Conservation (phyloP, 2,329 filamentous ascomycete species). For the Peltaster fructicola region DNA sequence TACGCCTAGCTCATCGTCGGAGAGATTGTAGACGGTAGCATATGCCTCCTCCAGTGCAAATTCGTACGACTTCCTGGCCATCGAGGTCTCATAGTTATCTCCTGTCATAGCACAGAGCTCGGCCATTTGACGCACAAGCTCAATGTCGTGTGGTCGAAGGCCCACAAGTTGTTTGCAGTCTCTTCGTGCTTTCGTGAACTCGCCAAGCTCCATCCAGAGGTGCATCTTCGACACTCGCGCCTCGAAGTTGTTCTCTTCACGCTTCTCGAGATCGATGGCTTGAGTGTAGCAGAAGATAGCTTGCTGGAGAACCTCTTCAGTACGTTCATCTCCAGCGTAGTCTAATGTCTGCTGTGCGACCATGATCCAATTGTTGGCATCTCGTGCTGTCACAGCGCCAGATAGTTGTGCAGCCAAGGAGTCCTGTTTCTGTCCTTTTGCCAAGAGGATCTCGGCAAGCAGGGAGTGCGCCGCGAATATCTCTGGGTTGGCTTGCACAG, state of each 20-base stretch:
- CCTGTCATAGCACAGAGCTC: conserved; percentile 27
- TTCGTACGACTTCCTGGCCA: conserved; percentile 26
- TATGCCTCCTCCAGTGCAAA: conserved; percentile 32
- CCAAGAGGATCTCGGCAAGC: conserved; percentile 39
- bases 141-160: conserved; percentile 34
- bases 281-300: conserved; percentile 36
- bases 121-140: conserved; percentile 37
- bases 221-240: conserved; percentile 37
- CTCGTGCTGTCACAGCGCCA: conserved; percentile 39
- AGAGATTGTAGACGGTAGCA: too few relatives aligned
- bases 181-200: conserved; percentile 28
- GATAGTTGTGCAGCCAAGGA: conserved; percentile 38
- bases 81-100: conserved; percentile 11
- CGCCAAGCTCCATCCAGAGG: conserved; percentile 33
- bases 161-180: conserved; percentile 39
- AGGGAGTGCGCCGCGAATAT: conserved; percentile 44
- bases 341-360: conserved; percentile 38
- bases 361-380: conserved; percentile 38
- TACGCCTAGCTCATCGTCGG: conserved; percentile 23
- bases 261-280: conserved; percentile 33
- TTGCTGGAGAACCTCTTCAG: conserved; percentile 26
- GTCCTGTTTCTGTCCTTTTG: conserved; percentile 38
- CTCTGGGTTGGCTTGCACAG: conserved; percentile 41
- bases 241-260: conserved; percentile 27
- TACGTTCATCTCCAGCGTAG: conserved; percentile 24